Percentiles rank a stretch among this genome's conserved stretches.
These are phyloP conservation scores for Fusarium proliferatum DNA, from an alignment of 2,329 filamentous ascomycete species.

Conservation along the genomic window DNA sequence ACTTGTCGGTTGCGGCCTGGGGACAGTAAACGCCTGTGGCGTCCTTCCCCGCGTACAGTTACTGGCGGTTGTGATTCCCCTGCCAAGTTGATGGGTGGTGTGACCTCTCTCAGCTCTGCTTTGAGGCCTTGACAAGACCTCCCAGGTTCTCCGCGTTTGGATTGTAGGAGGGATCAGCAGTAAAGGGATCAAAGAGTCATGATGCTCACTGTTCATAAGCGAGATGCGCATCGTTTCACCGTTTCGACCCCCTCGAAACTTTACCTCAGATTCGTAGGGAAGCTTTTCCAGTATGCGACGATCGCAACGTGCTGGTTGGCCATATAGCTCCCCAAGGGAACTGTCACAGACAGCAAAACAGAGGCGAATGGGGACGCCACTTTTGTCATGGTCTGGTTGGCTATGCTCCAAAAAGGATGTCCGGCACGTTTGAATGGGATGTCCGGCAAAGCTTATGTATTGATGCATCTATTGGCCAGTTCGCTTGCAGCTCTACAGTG, in stretches of 20 bases:
- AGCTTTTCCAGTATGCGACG: conserved; percentile 6
- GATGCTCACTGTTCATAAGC: conserved; percentile 30
- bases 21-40: conserved; percentile 23
- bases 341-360: conserved; percentile 3
- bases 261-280: background rate
- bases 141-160: conserved; percentile 23
- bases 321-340: background rate
- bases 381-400: conserved; percentile 33
- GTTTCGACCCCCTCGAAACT: background rate
- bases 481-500: conserved; percentile 10
- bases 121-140: conserved; percentile 12
- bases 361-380: conserved; percentile 28
- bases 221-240: conserved; percentile 1
- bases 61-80: conserved; percentile 36
- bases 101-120: conserved; percentile 26
- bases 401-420: conserved; percentile 30
- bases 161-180: conserved; percentile 24
- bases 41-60: conserved; percentile 22
- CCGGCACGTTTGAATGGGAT: conserved; percentile 26
- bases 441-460: conserved; percentile 27
- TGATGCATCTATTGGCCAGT: conserved; percentile 17
- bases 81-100: conserved; percentile 37
- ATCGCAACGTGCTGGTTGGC: conserved; percentile 34
- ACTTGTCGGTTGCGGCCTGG: conserved; percentile 7
- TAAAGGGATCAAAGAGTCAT: conserved; percentile 14